Conservation (phyloP, 371 early-diverging fungal species). For the Choanephora cucurbitarum region DNA sequence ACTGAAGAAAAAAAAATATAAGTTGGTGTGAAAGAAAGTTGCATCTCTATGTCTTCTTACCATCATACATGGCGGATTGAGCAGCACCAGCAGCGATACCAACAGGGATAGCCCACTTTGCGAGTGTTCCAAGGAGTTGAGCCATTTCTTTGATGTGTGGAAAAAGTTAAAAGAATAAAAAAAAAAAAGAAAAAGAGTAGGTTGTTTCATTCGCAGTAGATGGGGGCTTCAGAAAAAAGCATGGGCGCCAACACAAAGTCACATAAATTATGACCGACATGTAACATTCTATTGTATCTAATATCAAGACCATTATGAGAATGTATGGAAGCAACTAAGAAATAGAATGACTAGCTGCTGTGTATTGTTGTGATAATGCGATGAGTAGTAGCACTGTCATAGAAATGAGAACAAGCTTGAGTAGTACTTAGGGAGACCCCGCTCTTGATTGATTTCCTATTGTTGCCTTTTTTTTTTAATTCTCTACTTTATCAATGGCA, state of each 20-base stretch:
- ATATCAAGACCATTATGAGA: no score
- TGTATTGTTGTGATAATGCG: no score
- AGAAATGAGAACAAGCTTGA: no score
- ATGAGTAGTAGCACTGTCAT: no score
- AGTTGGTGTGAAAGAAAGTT: background rate
- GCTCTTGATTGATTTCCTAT: no score
- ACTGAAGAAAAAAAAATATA: conserved; percentile 51
- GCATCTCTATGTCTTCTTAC: conserved; percentile 46
- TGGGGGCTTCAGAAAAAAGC: background rate
- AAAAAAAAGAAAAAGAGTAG: background rate
- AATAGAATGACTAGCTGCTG: no score
- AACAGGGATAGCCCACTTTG: conserved; percentile 69
- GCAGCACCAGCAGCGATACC: conserved; percentile 69
- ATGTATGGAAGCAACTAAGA: no score
- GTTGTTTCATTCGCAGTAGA: background rate
- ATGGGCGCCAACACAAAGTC: background rate
- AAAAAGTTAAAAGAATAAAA: background rate
- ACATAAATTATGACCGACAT: no score
- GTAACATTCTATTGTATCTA: no score
- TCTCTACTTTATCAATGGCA: conserved; percentile 3
- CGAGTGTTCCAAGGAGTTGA: conserved; percentile 55
- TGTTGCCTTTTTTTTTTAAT: background rate
- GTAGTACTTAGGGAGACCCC: no score
- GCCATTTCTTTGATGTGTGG: no score
- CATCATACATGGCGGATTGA: conserved; percentile 92